A percentile compares a stretch with the other conserved stretches of the same genome.
Evolutionary conservation across 306 rosid genomes (phyloP).

Genomic region (Fagus crenata): DNA sequence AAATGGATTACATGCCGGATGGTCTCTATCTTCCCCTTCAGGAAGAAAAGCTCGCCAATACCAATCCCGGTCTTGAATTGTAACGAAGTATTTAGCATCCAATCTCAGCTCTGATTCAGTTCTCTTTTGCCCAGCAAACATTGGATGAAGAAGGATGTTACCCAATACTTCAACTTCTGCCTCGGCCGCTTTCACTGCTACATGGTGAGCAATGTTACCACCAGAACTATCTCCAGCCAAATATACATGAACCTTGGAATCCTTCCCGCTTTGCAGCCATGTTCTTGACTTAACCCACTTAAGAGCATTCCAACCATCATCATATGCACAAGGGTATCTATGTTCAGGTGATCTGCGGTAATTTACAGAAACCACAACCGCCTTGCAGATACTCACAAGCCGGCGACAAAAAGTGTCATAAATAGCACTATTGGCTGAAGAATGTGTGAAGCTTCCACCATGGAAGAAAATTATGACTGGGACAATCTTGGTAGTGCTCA

Average conservation of each 20-base stretch:
- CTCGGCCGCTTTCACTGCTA: conserved; percentile 64
- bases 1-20: conserved; percentile 74
- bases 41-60: conserved; percentile 93
- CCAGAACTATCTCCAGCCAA: conserved; percentile 90
- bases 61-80: conserved; percentile 85
- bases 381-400: conserved; percentile 58
- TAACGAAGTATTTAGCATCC: conserved; percentile 83
- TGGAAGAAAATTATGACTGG: conserved; percentile 85
- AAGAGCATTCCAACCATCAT: conserved; percentile 83
- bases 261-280: conserved; percentile 84
- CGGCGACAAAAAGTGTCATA: conserved; percentile 91
- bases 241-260: conserved; percentile 69
- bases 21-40: conserved; percentile 82
- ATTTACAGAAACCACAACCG: conserved; percentile 80
- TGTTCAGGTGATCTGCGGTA: conserved; percentile 83
- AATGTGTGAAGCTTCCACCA: conserved; percentile 91
- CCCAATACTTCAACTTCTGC: conserved; percentile 73
- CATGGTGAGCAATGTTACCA: conserved; percentile 84
- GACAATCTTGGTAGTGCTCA: conserved; percentile 58
- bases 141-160: conserved; percentile 81
- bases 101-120: conserved; percentile 61
- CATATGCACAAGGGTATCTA: conserved; percentile 77
- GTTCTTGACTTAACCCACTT: conserved; percentile 73
- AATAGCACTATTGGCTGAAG: conserved; percentile 87
- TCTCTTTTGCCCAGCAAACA: conserved; percentile 72